Conservation (phyloP, 2,329 filamentous ascomycete genomes). For the Aspergillus aculeatinus region DNA sequence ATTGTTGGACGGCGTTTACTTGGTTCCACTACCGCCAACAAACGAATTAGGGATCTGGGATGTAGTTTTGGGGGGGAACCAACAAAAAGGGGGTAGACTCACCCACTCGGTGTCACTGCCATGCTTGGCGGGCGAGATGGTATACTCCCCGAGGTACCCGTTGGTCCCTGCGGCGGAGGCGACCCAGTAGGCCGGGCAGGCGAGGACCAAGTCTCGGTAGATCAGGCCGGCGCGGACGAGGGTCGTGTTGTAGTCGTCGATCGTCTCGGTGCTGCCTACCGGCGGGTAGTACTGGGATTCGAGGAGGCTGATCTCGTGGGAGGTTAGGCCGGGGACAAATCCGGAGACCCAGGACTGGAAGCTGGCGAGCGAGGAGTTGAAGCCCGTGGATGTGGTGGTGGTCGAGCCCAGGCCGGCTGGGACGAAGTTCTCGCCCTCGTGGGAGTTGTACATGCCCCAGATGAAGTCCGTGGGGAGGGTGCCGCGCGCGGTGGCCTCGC, state of each 20-base stretch:
- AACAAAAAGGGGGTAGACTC: slow-evolving; percentile 18
- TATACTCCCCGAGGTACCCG: slow-evolving; percentile 60
- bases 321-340: slow-evolving; percentile 52
- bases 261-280: slow-evolving; percentile 49
- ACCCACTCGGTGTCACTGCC: slow-evolving; percentile 59
- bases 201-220: slow-evolving; percentile 59
- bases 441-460: slow-evolving; percentile 61
- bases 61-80: too few species aligned
- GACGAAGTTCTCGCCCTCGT: slow-evolving; percentile 64
- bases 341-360: slow-evolving; percentile 56
- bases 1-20: slow-evolving; percentile 53
- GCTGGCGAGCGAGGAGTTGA: slow-evolving; percentile 51
- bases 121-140: slow-evolving; percentile 59
- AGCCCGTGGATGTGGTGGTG: slow-evolving; percentile 37
- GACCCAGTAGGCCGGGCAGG: slow-evolving; percentile 62
- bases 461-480: slow-evolving; percentile 48
- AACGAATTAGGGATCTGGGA: background rate
- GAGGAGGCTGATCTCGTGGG: slow-evolving; percentile 40
- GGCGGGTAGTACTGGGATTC: slow-evolving; percentile 50
- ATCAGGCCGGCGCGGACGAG: slow-evolving; percentile 56
- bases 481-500: slow-evolving; percentile 40
- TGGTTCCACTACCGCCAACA: slow-evolving; percentile 53
- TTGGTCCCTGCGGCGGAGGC: slow-evolving; percentile 44
- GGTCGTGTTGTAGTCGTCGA: slow-evolving; percentile 50
- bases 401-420: slow-evolving; percentile 48